These are phyloP conservation scores for Sclerotinia spermophila DNA, from an alignment of 2,329 filamentous ascomycete genomes.

Conservation along the genomic window DNA sequence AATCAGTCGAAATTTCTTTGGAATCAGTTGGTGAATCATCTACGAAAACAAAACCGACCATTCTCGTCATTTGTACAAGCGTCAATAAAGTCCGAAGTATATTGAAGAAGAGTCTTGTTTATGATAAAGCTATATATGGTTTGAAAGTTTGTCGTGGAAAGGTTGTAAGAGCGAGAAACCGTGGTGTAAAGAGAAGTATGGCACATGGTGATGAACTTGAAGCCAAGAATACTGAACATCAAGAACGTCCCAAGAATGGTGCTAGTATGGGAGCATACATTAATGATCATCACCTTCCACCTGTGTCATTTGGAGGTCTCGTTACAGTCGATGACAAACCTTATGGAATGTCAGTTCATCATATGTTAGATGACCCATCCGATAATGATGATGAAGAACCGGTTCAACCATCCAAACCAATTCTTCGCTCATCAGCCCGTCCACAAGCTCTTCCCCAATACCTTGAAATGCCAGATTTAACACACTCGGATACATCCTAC, in stretches of 20 bases:
- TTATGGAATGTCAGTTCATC: slow-evolving; percentile 94
- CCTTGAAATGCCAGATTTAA: slow-evolving; percentile 38
- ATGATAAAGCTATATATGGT: slow-evolving; percentile 60
- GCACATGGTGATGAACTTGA: slow-evolving; percentile 43
- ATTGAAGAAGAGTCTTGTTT: slow-evolving; percentile 65
- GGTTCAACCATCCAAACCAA: slow-evolving; percentile 30
- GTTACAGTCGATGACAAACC: slow-evolving; percentile 79
- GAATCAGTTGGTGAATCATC: slow-evolving; percentile 69
- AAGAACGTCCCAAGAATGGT: slow-evolving; percentile 74
- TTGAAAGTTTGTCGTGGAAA: slow-evolving; percentile 71
- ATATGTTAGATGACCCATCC: slow-evolving; percentile 79
- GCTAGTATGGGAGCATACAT: slow-evolving; percentile 92
- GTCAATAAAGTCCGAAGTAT: slow-evolving; percentile 69
- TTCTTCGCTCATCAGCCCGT: slow-evolving; percentile 32
- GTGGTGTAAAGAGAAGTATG: slow-evolving; percentile 42
- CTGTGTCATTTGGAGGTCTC: slow-evolving; percentile 86
- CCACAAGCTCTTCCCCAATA: slow-evolving; percentile 23
- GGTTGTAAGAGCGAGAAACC: slow-evolving; percentile 57
- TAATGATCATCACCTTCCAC: slow-evolving; percentile 78
- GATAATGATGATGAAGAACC: slow-evolving; percentile 43
- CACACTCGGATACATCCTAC: slow-evolving; percentile 34
- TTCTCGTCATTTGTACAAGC: slow-evolving; percentile 73
- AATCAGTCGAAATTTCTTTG: slow-evolving; percentile 75
- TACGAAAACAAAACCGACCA: slow-evolving; percentile 64
- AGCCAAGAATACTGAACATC: slow-evolving; percentile 69